phyloP scores from a whole-genome alignment of 768 basidiomycete genomes.

The Asterophora lycoperdoides region DNA sequence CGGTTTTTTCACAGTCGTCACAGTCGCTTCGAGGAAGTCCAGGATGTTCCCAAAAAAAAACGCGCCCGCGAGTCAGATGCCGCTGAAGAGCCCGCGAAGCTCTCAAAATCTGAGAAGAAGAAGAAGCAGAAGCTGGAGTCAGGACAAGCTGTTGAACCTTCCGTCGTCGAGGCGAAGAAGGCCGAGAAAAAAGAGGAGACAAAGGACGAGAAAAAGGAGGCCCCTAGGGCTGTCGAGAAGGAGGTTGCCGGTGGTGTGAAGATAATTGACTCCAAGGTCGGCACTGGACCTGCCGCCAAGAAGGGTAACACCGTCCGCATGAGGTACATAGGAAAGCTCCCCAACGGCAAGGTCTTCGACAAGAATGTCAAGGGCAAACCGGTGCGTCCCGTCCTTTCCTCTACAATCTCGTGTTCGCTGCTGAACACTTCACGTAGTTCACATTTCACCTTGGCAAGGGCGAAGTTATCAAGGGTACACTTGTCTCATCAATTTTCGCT shows the following conservation, averaged over 20 bases:
- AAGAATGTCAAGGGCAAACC: conserved; percentile 82
- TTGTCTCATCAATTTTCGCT: neutral
- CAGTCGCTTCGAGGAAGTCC: conserved; percentile 77
- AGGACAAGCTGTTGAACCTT: conserved; percentile 29
- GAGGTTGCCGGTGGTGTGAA: conserved; percentile 71
- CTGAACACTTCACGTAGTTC: conserved; percentile 42
- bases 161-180: conserved; percentile 29
- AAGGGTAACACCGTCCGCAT: conserved; percentile 77
- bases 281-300: conserved; percentile 84
- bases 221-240: conserved; percentile 27
- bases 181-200: conserved; percentile 34
- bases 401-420: neutral
- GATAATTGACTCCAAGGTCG: conserved; percentile 70
- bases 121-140: conserved; percentile 71
- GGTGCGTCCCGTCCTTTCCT: conserved; percentile 39
- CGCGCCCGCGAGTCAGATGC: conserved; percentile 66
- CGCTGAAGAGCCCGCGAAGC: conserved; percentile 30
- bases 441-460: conserved; percentile 77
- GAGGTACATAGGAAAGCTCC: conserved; percentile 91
- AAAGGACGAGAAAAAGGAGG: conserved; percentile 21
- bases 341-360: conserved; percentile 74
- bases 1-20: neutral
- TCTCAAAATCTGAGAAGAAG: conserved; percentile 63
- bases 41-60: conserved; percentile 50
- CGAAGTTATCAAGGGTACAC: conserved; percentile 85